A percentile compares a stretch with the other conserved stretches of the same genome.
These are phyloP conservation scores for Vachellia pachyceras DNA, from an alignment of 306 rosid genomes.

Conservation along the genomic window DNA sequence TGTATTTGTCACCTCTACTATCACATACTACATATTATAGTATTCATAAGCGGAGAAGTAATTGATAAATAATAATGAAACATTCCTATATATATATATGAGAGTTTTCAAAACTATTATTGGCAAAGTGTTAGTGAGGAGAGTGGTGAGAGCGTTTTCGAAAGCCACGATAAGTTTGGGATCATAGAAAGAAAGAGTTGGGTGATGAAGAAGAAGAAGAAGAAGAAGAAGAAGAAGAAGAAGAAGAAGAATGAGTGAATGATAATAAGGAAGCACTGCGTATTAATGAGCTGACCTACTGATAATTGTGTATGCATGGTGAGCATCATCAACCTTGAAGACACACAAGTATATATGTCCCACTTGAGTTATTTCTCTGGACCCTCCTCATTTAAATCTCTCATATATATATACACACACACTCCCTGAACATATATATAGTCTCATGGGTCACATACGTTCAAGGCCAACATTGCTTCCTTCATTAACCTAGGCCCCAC, in stretches of 20 bases:
- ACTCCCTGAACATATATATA: background rate
- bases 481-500: background rate
- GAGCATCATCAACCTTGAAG: background rate
- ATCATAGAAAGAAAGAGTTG: background rate
- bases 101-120: too few species aligned
- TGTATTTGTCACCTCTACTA: too few species aligned
- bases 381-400: background rate
- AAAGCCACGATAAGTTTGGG: too few species aligned
- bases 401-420: too few species aligned
- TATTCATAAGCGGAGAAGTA: too few species aligned
- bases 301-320: background rate
- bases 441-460: background rate
- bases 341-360: background rate
- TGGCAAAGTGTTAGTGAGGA: too few species aligned
- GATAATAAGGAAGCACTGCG: background rate
- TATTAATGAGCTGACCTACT: background rate
- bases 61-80: too few species aligned
- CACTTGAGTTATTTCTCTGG: background rate
- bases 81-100: too few species aligned
- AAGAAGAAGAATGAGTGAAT: background rate
- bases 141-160: too few species aligned
- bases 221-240: too few species aligned
- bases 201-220: background rate
- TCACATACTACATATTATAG: too few species aligned
- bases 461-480: background rate